Evolutionary conservation across 352 stramenopile genomes (phyloP), one percentile per base, ranked within the genome.

Genomic region (Pythium periplocum): DNA sequence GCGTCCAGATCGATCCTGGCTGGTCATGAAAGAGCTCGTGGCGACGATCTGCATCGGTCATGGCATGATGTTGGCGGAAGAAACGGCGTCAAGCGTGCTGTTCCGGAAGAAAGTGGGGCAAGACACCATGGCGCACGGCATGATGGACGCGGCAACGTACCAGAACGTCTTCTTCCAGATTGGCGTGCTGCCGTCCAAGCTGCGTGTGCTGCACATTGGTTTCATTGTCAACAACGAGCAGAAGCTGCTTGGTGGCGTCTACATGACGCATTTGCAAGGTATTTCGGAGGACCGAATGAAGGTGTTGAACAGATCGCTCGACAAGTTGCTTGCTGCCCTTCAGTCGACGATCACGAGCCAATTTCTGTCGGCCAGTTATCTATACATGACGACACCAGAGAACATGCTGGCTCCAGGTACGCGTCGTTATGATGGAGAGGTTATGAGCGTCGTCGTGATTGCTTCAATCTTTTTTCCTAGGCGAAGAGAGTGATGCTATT

Each of bases 301-400:
- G 38, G 61, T 65, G 35, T 48, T 84, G 48, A 69, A 74, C 48
- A 83, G 75, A 47, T 70, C 68, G 34, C 66, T 90, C 48, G 77
- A 90, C 42, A 75, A 83, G 47, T 53, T 92, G 40, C 58, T 92
- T 2, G 77, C 72, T 36, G 77, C 77, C n/a, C 57, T 92, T 38
- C 82, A 92, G 52, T 66, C 73, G 6, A 87, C 75, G 4, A 50
- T 92, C 26, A 69, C 83, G 34, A 86, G 73, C 42, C 82, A 92
- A 54, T 82, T 71, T 51, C 50, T 90, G 11, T 76, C 82, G 9
- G 50, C 86, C 38, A 90, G 77, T 53, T 69, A 87, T 55, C 57
- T 92, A 42, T 89, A 86, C 48, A 90, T 90, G 81, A 73, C 77
- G 30, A 88, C 76, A 36, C 71, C 76, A 7, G 78, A 90, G 57